Percentiles rank a stretch among this genome's conserved stretches.
These are phyloP conservation scores for Syzygium aqueum DNA, from an alignment of 345 rosid genomes.

Conservation along the genomic window DNA sequence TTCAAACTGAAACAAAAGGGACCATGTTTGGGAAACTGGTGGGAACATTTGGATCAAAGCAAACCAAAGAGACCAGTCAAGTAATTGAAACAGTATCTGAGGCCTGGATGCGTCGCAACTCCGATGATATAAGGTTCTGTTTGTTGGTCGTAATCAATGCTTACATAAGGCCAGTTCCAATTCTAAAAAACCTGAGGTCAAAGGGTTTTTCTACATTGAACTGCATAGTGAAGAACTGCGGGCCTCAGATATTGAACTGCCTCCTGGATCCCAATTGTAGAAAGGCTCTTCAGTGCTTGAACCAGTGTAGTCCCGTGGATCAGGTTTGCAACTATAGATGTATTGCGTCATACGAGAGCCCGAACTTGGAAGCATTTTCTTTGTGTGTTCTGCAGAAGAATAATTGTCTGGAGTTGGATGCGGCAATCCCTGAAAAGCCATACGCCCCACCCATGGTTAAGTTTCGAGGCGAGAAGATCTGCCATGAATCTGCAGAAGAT, in stretches of 20 bases:
- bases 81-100: slow-evolving; percentile 57
- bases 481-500: slow-evolving; percentile 72
- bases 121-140: slow-evolving; percentile 87
- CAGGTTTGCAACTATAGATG: slow-evolving; percentile 91
- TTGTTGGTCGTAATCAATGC: slow-evolving; percentile 76
- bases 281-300: slow-evolving; percentile 90
- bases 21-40: slow-evolving; percentile 18
- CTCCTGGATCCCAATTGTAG: slow-evolving; percentile 80
- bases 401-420: slow-evolving; percentile 75
- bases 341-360: slow-evolving; percentile 93
- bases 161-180: slow-evolving; percentile 67
- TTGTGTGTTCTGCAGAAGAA: slow-evolving; percentile 80
- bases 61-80: slow-evolving; percentile 33
- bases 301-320: slow-evolving; percentile 82
- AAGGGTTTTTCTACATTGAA: slow-evolving; percentile 80
- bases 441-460: slow-evolving; percentile 53
- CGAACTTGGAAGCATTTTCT: slow-evolving; percentile 76
- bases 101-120: slow-evolving; percentile 77
- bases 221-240: slow-evolving; percentile 85
- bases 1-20: slow-evolving; percentile 18
- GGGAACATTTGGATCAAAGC: slow-evolving; percentile 11
- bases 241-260: slow-evolving; percentile 76
- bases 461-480: slow-evolving; percentile 51
- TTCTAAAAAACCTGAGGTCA: slow-evolving; percentile 72
- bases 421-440: slow-evolving; percentile 68